Percentiles rank a stretch among this genome's conserved stretches.
These are phyloP conservation scores for Schizosaccharomyces octosporus DNA, from an alignment of 805 yeast species.

Conservation along the genomic window DNA sequence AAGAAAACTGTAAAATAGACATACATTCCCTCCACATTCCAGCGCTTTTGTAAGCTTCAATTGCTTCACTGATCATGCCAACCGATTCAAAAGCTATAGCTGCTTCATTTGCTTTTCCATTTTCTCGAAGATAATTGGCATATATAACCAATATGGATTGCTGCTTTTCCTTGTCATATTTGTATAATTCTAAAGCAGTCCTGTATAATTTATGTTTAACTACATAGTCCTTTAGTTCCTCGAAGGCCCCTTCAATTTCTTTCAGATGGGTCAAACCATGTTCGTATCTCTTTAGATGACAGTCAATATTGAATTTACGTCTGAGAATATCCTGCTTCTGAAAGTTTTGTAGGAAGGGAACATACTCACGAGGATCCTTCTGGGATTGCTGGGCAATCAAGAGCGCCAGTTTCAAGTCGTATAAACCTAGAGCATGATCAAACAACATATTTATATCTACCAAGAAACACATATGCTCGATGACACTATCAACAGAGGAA, in stretches of 20 bases:
- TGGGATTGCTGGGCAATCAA: slow-evolving; percentile 86
- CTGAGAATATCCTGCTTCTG: slow-evolving; percentile 43
- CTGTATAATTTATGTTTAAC: slow-evolving; percentile 44
- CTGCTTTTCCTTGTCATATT: slow-evolving; percentile 30
- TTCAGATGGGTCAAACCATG: slow-evolving; percentile 47
- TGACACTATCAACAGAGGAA: slow-evolving; percentile 14
- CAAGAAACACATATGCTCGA: slow-evolving; percentile 69
- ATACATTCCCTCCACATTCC: slow-evolving; percentile 75
- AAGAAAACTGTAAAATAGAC: slow-evolving; percentile 20
- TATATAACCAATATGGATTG: slow-evolving; percentile 27
- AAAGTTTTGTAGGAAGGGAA: slow-evolving; percentile 69
- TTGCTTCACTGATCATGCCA: slow-evolving; percentile 29
- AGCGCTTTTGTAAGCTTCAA: slow-evolving; percentile 43
- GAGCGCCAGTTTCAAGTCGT: slow-evolving; percentile 58
- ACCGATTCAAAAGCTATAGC: slow-evolving; percentile 57
- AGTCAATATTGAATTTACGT: slow-evolving; percentile 55
- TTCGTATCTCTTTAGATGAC: slow-evolving; percentile 37
- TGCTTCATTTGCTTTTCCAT: slow-evolving; percentile 37
- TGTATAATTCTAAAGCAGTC: slow-evolving; percentile 38
- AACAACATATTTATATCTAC: slow-evolving; percentile 72
- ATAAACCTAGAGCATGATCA: slow-evolving; percentile 53
- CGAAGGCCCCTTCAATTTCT: slow-evolving; percentile 16
- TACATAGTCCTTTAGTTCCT: slow-evolving; percentile 45
- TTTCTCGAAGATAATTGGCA: slow-evolving; percentile 32
- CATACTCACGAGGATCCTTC: slow-evolving; percentile 89